Evolutionary conservation across 495 filamentous ascomycete genomes (phyloP).

Genomic region (Penicillium flavigenum): DNA sequence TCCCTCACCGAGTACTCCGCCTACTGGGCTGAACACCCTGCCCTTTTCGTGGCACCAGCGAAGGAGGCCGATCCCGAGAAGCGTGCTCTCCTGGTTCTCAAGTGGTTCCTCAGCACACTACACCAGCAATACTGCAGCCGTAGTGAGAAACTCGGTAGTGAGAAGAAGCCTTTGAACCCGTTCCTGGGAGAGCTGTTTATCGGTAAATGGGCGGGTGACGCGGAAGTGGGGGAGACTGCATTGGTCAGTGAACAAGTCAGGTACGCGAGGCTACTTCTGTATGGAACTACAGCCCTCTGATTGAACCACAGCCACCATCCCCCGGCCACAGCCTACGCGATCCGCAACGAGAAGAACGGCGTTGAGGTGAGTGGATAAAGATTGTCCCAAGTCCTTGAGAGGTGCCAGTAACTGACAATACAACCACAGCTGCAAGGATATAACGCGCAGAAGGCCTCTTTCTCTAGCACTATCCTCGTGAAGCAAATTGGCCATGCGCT

Average conservation of each 20-base stretch:
- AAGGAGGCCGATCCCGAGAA: conserved; percentile 77
- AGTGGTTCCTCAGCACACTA: conserved; percentile 95
- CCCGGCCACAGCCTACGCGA: conserved; percentile 93
- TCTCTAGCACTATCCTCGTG: conserved; percentile 88
- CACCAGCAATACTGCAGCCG: conserved; percentile 92
- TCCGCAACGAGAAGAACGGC: conserved; percentile 79
- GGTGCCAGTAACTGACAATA: conserved; percentile 1
- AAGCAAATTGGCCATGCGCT: conserved; percentile 97
- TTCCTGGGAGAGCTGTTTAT: conserved; percentile 90
- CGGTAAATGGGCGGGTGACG: conserved; percentile 78
- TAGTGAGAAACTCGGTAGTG: conserved; percentile 86
- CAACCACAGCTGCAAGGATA: conserved; percentile 74
- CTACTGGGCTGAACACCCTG: conserved; percentile 95
- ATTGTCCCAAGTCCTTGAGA: neutral
- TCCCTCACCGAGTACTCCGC: conserved; percentile 93
- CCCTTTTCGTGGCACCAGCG: conserved; percentile 81
- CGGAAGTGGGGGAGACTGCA: conserved; percentile 63
- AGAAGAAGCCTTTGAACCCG: conserved; percentile 96
- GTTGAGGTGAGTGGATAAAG: conserved; percentile 53
- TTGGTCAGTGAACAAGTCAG: conserved; percentile 81
- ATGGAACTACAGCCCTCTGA: neutral
- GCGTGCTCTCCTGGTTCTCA: conserved; percentile 82
- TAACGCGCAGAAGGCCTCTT: conserved; percentile 96
- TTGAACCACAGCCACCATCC: conserved; percentile 75
- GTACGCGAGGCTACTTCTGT: conserved; percentile 38